These are phyloP conservation scores for Colletotrichum chlorophyti DNA, from an alignment of 2,329 filamentous ascomycete genomes.

Conservation along the genomic window DNA sequence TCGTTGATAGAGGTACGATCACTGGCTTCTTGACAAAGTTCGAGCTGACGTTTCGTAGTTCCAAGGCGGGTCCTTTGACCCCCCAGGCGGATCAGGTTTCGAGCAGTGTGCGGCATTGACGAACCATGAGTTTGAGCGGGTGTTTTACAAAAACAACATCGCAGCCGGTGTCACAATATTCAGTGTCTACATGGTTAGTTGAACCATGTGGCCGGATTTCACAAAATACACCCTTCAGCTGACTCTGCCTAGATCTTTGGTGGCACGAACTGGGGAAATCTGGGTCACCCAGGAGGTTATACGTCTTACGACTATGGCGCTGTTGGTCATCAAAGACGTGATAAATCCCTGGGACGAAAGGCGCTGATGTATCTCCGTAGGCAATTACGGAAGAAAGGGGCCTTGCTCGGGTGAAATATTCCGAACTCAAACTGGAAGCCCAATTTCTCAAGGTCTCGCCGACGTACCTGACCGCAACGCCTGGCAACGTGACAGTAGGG, in stretches of 20 bases:
- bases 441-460: conserved; percentile 79
- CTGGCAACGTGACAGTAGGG: conserved; percentile 56
- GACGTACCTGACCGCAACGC: conserved; percentile 67
- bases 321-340: conserved; percentile 28
- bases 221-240: too few relatives aligned
- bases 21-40: background rate
- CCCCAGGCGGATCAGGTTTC: conserved; percentile 76
- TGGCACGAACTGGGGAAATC: conserved; percentile 85
- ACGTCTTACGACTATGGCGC: conserved; percentile 64
- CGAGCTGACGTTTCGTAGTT: conserved; percentile 50
- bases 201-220: too few relatives aligned
- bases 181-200: conserved; percentile 75
- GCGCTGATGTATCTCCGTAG: conserved; percentile 34
- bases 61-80: conserved; percentile 75
- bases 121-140: conserved; percentile 76
- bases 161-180: conserved; percentile 71
- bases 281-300: conserved; percentile 72
- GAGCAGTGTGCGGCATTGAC: conserved; percentile 70
- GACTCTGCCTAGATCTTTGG: conserved; percentile 60
- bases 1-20: conserved; percentile 60
- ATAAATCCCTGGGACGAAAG: too few relatives aligned
- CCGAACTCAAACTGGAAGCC: conserved; percentile 77
- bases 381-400: conserved; percentile 72
- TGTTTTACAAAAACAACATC: conserved; percentile 81
- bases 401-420: conserved; percentile 77